Percentiles rank a stretch among this genome's conserved stretches.
Conservation (phyloP, 1,139 yeast species). For the Diutina ranongensis region DNA sequence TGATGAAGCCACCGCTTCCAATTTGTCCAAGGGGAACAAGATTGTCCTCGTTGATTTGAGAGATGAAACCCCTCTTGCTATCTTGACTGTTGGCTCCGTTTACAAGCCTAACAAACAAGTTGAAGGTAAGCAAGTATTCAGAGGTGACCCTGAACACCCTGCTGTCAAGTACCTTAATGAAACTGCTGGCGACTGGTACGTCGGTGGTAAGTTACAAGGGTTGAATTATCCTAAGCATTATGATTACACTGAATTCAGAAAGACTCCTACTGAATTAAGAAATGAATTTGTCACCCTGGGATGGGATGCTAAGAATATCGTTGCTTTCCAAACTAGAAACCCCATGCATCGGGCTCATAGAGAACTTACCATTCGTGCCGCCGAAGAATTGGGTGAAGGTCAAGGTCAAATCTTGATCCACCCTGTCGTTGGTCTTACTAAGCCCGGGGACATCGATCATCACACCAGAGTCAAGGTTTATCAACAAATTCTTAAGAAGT, state of each 20-base stretch:
- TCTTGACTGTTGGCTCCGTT: constrained; percentile 66
- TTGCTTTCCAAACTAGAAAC: constrained; percentile 95
- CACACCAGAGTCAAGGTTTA: constrained; percentile 95
- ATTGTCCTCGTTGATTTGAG: constrained; percentile 73
- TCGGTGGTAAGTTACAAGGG: constrained; percentile 85
- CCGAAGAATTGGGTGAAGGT: constrained; percentile 32
- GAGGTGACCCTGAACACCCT: constrained; percentile 97
- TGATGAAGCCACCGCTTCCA: constrained; percentile 36
- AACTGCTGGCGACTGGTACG: constrained; percentile 69
- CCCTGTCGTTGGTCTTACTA: constrained; percentile 94
- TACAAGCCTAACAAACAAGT: constrained; percentile 67
- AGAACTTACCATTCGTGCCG: constrained; percentile 92
- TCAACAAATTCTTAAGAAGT: constrained; percentile 81
- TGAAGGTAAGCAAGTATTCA: constrained; percentile 80
- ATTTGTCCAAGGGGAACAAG: constrained; percentile 45
- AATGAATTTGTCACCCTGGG: constrained; percentile 68
- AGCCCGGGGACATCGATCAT: constrained; percentile 97
- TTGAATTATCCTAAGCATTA: constrained; percentile 78
- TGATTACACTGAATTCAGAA: constrained; percentile 79
- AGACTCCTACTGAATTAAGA: constrained; percentile 85
- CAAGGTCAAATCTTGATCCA: constrained; percentile 70
- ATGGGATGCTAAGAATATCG: constrained; percentile 68
- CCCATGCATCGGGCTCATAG: constrained; percentile 99
- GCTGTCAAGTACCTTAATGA: constrained; percentile 68
- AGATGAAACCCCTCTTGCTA: constrained; percentile 71